Base-by-base conservation (phyloP, 352 stramenopile species). In the Albugo candida region DNA sequence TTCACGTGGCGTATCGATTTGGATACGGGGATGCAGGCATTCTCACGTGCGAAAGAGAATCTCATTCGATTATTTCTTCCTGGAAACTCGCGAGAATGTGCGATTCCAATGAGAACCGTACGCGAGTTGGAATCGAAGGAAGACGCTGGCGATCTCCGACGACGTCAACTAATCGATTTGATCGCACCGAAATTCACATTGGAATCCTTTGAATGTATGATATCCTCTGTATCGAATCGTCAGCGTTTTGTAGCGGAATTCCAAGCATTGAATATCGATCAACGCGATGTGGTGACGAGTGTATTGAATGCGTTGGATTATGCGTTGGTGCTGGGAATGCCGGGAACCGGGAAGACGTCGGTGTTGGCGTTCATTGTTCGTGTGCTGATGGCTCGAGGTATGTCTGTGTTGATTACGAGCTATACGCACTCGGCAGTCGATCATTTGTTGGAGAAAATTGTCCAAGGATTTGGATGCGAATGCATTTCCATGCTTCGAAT, bases 351-450 rank as follows among this genome's bases (percentile, higher is more conserved):
- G 20, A 99, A 99, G 63, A 97, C 92, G 0, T 93, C 79, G 34
- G 98, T 89, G 11, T 94, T 99, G 38, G 72, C 80, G 34, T 98
- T 97, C 49, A 67, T 95, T 2, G 85, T 95, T 44, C 72, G 87
- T 5, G 60, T 97, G 17, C 55, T 99, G 38, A 58, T 95, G 13
- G 89, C 83, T 21, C 58, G 84, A 13, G 92, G 92, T 1, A 86
- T 94, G 47, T 87, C 85, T 11, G 93, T 99, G 24, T 66, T 99
- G 5, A 70, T 99, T 21, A 96, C 93, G 19, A 95, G 84, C 37
- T 98, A 98, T 59, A 99, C 95, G 2, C 92, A 99, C 62, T 89
- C 85, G 5, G 95, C 94, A 21, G 93, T 99, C n/a, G 95, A 99
- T 57, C 97, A 95, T 56, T 52, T 98, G 24, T 45, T 99, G 20